phyloP scores from a whole-genome alignment of 2,329 filamentous ascomycete species.

The Mycogone perniciosa region DNA sequence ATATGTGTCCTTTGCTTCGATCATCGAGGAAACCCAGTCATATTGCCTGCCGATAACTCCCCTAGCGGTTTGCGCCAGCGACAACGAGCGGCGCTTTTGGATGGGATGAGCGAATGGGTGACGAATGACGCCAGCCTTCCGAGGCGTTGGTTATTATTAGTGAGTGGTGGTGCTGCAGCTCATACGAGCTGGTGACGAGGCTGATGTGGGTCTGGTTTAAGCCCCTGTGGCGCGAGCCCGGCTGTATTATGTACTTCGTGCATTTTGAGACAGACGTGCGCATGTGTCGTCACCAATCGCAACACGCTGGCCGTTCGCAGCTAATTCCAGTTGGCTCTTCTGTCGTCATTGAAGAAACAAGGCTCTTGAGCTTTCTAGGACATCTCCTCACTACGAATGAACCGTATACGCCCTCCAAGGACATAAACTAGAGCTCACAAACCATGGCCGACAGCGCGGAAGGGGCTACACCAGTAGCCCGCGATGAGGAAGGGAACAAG shows the following conservation, averaged over 20 bases:
- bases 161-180: conserved; percentile 2
- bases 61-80: not conserved
- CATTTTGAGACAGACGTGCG: not conserved
- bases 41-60: conserved; percentile 2
- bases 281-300: conserved; percentile 2
- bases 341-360: conserved; percentile 1
- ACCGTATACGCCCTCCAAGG: conserved; percentile 8
- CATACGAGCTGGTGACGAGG: conserved; percentile 9
- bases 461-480: conserved; percentile 20
- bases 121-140: not conserved
- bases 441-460: conserved; percentile 29
- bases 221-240: conserved; percentile 9
- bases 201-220: conserved; percentile 13
- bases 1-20: conserved; percentile 18
- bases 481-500: conserved; percentile 67
- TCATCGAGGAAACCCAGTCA: conserved; percentile 22
- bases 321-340: not conserved
- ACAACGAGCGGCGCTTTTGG: not conserved
- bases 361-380: not conserved
- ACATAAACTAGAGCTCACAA: not conserved
- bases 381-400: conserved; percentile 12
- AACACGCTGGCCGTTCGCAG: conserved; percentile 8
- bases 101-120: not conserved
- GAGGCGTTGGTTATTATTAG: not conserved
- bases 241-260: not conserved